These are phyloP conservation scores for Nemania sp. DNA, from an alignment of 2,329 filamentous ascomycete genomes.

Conservation along the genomic window DNA sequence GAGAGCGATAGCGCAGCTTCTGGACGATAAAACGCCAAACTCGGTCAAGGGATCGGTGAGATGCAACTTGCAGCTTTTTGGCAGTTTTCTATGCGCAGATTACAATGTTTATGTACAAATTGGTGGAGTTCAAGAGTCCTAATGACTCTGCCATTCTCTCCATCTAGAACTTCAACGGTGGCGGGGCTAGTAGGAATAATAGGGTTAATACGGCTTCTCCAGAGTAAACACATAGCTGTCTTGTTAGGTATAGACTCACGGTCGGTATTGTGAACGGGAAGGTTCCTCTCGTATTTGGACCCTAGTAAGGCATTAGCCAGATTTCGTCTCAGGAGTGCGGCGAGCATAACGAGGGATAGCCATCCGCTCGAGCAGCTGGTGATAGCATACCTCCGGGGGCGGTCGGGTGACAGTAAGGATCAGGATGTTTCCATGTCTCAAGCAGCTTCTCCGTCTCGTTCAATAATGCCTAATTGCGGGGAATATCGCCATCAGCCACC, in stretches of 20 bases:
- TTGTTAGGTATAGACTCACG: slow-evolving; percentile 60
- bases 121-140: slow-evolving; percentile 9
- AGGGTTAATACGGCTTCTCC: slow-evolving; percentile 18
- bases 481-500: slow-evolving; percentile 15
- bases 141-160: slow-evolving; percentile 6
- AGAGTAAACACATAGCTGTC: neutral
- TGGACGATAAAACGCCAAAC: neutral
- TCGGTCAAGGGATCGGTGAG: neutral
- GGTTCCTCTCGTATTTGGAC: slow-evolving; percentile 94
- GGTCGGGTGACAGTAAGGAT: slow-evolving; percentile 86
- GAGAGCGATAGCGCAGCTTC: neutral
- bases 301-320: slow-evolving; percentile 53
- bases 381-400: slow-evolving; percentile 79
- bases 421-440: slow-evolving; percentile 95
- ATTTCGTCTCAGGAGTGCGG: neutral
- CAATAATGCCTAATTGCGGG: slow-evolving; percentile 69
- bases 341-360: neutral
- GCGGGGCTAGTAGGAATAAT: slow-evolving; percentile 47
- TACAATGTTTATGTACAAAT: slow-evolving; percentile 43
- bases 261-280: slow-evolving; percentile 77
- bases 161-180: slow-evolving; percentile 51
- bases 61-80: slow-evolving; percentile 6
- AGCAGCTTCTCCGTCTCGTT: slow-evolving; percentile 86
- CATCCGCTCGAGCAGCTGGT: neutral
- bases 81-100: slow-evolving; percentile 28